phyloP scores from a whole-genome alignment of 495 filamentous ascomycete species.

The Tuber microsphaerosporum region DNA sequence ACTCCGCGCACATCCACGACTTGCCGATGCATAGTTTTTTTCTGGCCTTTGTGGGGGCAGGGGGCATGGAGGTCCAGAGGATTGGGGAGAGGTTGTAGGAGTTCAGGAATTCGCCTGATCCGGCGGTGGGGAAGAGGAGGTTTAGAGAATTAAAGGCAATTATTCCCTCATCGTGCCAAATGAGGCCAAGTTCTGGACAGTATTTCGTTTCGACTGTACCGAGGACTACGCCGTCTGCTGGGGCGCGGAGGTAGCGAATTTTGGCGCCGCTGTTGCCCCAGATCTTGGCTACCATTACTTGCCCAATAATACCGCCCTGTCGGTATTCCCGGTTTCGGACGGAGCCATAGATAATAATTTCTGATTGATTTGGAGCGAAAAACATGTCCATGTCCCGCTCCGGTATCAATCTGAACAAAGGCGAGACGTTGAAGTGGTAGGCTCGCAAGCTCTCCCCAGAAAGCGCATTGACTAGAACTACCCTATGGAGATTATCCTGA shows the following conservation, averaged over 20 bases:
- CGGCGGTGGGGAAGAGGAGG: slow-evolving; percentile 12
- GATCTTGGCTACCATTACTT: slow-evolving; percentile 19
- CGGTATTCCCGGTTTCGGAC: slow-evolving; percentile 20
- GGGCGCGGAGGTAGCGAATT: slow-evolving; percentile 20
- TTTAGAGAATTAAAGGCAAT: slow-evolving; percentile 22
- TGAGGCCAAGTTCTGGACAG: slow-evolving; percentile 5
- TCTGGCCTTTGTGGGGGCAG: background rate
- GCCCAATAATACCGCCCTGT: slow-evolving; percentile 13
- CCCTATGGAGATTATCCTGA: slow-evolving; percentile 24
- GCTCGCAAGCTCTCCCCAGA: slow-evolving; percentile 12
- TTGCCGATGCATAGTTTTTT: slow-evolving; percentile 4
- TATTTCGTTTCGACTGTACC: slow-evolving; percentile 7
- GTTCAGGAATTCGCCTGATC: slow-evolving; percentile 23
- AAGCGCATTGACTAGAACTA: slow-evolving; percentile 20
- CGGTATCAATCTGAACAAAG: slow-evolving; percentile 13
- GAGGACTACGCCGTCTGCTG: background rate
- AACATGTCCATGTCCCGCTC: slow-evolving; percentile 19
- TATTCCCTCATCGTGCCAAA: slow-evolving; percentile 10
- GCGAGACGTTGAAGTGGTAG: slow-evolving; percentile 22
- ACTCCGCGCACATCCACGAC: slow-evolving; percentile 11
- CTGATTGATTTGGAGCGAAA: slow-evolving; percentile 9
- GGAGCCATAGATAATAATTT: slow-evolving; percentile 16
- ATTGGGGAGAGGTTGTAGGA: slow-evolving; percentile 11
- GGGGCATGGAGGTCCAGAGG: slow-evolving; percentile 5
- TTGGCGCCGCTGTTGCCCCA: background rate